Evolutionary conservation across 345 rosid genomes (phyloP).

Genomic region (Zanthoxylum bungeanum): DNA sequence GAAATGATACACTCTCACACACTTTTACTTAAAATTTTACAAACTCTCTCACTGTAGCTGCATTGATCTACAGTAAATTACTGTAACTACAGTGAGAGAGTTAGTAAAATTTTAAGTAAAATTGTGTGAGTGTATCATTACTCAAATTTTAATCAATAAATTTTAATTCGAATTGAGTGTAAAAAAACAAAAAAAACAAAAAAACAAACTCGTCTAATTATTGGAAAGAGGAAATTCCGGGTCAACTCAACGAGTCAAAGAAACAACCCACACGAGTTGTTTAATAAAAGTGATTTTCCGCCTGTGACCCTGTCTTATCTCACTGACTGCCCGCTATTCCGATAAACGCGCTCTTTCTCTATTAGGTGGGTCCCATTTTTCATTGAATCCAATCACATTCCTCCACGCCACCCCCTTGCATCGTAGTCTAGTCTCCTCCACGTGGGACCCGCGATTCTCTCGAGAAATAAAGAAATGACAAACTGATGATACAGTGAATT

Average conservation of each 20-base stretch:
- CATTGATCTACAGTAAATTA: too few species aligned
- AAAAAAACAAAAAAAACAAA: too few species aligned
- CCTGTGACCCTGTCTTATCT: slow-evolving; percentile 26
- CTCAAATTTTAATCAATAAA: too few species aligned
- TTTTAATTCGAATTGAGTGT: too few species aligned
- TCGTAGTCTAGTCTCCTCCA: slow-evolving; percentile 14
- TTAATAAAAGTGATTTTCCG: neutral
- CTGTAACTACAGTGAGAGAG: too few species aligned
- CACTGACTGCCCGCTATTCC: slow-evolving; percentile 21
- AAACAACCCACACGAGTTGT: neutral
- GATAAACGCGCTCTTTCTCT: slow-evolving; percentile 10
- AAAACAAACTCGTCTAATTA: too few species aligned
- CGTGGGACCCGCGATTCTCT: slow-evolving; percentile 1
- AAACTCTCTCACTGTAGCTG: too few species aligned
- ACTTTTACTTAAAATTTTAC: too few species aligned
- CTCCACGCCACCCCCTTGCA: slow-evolving; percentile 5
- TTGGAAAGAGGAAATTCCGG: neutral
- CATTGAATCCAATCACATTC: neutral
- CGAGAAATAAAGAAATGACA: neutral
- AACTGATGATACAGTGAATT: neutral
- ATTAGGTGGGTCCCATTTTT: fast-evolving
- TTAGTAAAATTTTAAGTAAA: too few species aligned
- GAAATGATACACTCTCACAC: too few species aligned
- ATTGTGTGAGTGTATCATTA: too few species aligned
- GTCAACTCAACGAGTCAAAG: slow-evolving; percentile 3